Percentiles rank a stretch among this genome's conserved stretches.
Evolutionary conservation across 495 filamentous ascomycete species (phyloP).

Genomic region (Penicillium argentinense): DNA sequence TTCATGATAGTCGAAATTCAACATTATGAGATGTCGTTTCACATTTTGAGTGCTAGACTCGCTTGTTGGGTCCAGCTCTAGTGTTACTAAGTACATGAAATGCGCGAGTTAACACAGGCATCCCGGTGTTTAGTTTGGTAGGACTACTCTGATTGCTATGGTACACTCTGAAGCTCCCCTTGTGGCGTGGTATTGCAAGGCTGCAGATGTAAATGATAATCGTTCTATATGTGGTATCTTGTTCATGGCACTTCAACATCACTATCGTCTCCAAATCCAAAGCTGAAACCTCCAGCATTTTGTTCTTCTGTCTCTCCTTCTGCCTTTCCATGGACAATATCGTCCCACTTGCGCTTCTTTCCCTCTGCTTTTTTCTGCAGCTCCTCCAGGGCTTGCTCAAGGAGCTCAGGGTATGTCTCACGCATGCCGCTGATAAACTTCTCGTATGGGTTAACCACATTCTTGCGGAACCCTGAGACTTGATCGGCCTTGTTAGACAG

Average conservation of each 20-base stretch:
- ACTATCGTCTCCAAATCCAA: conserved; percentile 73
- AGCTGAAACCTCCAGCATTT: conserved; percentile 67
- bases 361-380: conserved; percentile 59
- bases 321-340: conserved; percentile 54
- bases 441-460: conserved; percentile 70
- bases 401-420: conserved; percentile 59
- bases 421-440: conserved; percentile 72
- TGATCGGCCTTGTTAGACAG: conserved; percentile 79
- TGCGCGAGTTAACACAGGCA: no score
- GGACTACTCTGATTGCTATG: no score
- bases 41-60: no score
- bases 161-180: no score
- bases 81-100: no score
- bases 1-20: no score
- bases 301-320: conserved; percentile 43
- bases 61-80: no score
- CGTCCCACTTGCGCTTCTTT: conserved; percentile 86
- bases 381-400: conserved; percentile 63
- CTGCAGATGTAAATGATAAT: background rate
- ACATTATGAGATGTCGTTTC: no score
- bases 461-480: conserved; percentile 79
- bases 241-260: conserved; percentile 54
- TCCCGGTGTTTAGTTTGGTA: no score
- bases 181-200: no score
- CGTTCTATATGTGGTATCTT: background rate